Evolutionary conservation across 352 stramenopile species (phyloP), one percentile per base, ranked within the genome.

Genomic region (Pythium dissotocum): DNA sequence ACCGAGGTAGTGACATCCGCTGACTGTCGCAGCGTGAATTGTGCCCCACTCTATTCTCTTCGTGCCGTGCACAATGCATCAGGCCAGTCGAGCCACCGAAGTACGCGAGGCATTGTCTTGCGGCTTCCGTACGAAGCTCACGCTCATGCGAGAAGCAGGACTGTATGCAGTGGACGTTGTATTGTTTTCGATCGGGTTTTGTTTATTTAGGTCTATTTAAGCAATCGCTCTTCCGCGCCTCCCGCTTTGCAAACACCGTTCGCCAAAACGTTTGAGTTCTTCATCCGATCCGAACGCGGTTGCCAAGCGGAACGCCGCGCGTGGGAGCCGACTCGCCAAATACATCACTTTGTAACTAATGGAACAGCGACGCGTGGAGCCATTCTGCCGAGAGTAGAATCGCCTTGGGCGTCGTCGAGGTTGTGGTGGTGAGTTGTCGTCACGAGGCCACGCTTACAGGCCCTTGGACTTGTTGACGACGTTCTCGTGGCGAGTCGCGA

Each of bases 381-480:
- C 12, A 21, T 32, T 10, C 21, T 38, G 28, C 42, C 4, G 9
- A 35, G n/a, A 8, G 12, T 2, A 51, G 10, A 30, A 44, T 51
- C 54, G 12, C 35, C 33, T 33, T 35, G 30, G 18, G 21, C 46
- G 21, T 38, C 58, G 16, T 36, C n/a, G 32, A 57, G 32, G 30
- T 49, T 51, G 12, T 21, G 40, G 40, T 42, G 35, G 14, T 49
- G 42, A 18, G 38, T 44, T 28, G 44, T 24, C 48, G 63, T 59
- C 63, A 44, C 28, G 42, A 1, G 57, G 1, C 26, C 7, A 52
- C 38, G 46, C 38, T 68, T 72, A 75, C 35, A 91, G 68, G 24
- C 80, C 79, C 78, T 93, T 93, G 75, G 82, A 61, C 72, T 93
- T 84, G 78, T 93, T 93, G 63, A 93, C 73, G 64, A 70, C 76